Conservation (phyloP, 768 basidiomycete genomes). For the Leccinum obscurum region DNA sequence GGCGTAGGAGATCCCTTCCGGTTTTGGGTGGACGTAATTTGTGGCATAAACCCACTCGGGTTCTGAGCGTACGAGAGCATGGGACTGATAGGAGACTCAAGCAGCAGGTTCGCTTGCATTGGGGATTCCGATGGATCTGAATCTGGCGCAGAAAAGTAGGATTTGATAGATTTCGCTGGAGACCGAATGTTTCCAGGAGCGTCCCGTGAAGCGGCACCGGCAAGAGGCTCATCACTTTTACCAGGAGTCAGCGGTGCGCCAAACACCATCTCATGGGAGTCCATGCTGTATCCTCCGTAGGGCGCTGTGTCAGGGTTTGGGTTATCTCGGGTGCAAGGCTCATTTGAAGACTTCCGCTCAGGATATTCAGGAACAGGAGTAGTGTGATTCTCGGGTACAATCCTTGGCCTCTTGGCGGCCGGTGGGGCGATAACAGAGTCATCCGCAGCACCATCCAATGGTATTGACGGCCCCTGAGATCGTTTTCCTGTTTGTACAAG, state of each 20-base stretch:
- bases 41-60: constrained; percentile 37
- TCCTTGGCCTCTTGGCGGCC: constrained; percentile 23
- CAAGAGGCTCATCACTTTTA: constrained; percentile 2
- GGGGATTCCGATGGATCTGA: constrained; percentile 34
- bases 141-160: constrained; percentile 39
- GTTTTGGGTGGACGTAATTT: constrained; percentile 38
- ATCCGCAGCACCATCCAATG: constrained; percentile 26
- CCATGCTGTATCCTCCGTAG: background rate
- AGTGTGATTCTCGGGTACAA: constrained; percentile 5
- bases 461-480: constrained; percentile 26
- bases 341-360: constrained; percentile 10
- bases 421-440: constrained; percentile 23
- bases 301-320: background rate
- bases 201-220: background rate
- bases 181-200: constrained; percentile 23
- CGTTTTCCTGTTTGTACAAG: constrained; percentile 28
- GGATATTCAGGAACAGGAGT: background rate
- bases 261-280: background rate
- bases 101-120: constrained; percentile 23
- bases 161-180: constrained; percentile 35
- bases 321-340: constrained; percentile 3
- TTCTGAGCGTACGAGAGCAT: constrained; percentile 39
- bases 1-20: constrained; percentile 15
- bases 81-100: constrained; percentile 36
- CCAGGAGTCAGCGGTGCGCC: constrained; percentile 5